A percentile compares a stretch with the other conserved stretches of the same genome.
Conservation (phyloP, 2,329 filamentous ascomycete genomes). For the Myriosclerotinia scirpicola region DNA sequence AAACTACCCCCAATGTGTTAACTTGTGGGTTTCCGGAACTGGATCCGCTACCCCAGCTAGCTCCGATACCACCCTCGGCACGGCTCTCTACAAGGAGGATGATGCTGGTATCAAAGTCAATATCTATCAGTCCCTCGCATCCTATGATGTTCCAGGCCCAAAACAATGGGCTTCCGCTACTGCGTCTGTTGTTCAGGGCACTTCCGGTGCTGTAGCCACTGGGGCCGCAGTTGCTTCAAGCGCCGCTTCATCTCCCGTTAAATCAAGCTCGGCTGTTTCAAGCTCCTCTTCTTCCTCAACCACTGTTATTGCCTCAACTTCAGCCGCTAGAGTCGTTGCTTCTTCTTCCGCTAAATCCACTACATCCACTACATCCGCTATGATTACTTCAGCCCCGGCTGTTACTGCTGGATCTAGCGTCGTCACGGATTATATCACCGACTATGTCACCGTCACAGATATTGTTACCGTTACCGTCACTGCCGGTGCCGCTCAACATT, state of each 20-base stretch:
- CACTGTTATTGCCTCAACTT: background rate
- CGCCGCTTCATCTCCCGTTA: background rate
- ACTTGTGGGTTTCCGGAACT: constrained; percentile 48
- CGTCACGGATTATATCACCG: constrained; percentile 5
- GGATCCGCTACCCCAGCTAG: constrained; percentile 42
- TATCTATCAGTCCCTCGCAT: constrained; percentile 42
- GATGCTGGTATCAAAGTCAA: constrained; percentile 46
- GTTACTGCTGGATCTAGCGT: background rate
- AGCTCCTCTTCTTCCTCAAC: background rate
- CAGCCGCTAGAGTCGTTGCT: background rate
- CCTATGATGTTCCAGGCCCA: constrained; percentile 42
- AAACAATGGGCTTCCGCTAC: constrained; percentile 24
- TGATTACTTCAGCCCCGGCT: background rate
- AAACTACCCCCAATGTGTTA: constrained; percentile 54
- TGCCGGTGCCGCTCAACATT: background rate
- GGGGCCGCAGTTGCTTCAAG: background rate
- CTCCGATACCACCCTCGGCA: constrained; percentile 43
- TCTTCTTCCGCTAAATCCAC: background rate
- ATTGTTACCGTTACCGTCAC: constrained; percentile 19
- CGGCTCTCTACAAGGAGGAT: constrained; percentile 45
- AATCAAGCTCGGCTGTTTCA: background rate
- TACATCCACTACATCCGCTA: background rate
- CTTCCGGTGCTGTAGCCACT: background rate
- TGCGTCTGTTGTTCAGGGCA: background rate
- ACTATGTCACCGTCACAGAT: constrained; percentile 6